A percentile compares a stretch with the other conserved stretches of the same genome.
These are phyloP conservation scores for Pythium utonaiense DNA, from an alignment of 352 stramenopile genomes.

Conservation along the genomic window DNA sequence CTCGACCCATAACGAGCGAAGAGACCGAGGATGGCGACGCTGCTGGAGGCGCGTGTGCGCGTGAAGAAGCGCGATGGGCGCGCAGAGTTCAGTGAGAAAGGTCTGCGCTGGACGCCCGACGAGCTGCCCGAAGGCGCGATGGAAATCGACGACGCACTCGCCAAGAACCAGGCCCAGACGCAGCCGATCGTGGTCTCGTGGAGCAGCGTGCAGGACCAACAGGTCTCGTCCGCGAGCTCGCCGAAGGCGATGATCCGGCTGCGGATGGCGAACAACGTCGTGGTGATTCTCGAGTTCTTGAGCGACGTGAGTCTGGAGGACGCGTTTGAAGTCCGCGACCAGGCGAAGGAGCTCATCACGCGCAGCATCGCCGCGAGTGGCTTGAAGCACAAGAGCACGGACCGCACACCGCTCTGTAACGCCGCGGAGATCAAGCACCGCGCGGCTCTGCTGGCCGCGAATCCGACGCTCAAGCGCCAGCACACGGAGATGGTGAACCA, in stretches of 20 bases:
- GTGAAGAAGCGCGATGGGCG: constrained; percentile 80
- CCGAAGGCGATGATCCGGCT: constrained; percentile 83
- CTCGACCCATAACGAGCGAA: background rate
- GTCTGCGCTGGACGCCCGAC: constrained; percentile 56
- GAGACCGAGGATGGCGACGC: constrained; percentile 20
- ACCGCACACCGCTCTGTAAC: constrained; percentile 58
- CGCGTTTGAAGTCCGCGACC: constrained; percentile 64
- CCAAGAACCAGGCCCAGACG: constrained; percentile 2
- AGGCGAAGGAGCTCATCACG: constrained; percentile 67
- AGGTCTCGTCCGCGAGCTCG: constrained; percentile 70
- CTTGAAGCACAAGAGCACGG: constrained; percentile 31
- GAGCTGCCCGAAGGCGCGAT: constrained; percentile 22
- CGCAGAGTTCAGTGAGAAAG: constrained; percentile 54
- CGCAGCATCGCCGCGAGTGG: constrained; percentile 44
- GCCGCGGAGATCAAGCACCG: constrained; percentile 82
- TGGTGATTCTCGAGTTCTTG: constrained; percentile 72
- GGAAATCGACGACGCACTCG: constrained; percentile 4
- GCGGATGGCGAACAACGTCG: constrained; percentile 57
- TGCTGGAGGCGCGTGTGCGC: constrained; percentile 57
- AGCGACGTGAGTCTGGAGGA: constrained; percentile 46
- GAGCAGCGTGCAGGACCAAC: constrained; percentile 72
- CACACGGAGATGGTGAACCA: constrained; percentile 88
- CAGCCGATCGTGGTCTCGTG: constrained; percentile 59
- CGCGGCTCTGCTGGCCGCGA: constrained; percentile 64
- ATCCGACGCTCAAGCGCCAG: constrained; percentile 77